A percentile compares a stretch with the other conserved stretches of the same genome.
Conservation (phyloP, 1,284 basidiomycete species). For the Boletus calvinii region DNA sequence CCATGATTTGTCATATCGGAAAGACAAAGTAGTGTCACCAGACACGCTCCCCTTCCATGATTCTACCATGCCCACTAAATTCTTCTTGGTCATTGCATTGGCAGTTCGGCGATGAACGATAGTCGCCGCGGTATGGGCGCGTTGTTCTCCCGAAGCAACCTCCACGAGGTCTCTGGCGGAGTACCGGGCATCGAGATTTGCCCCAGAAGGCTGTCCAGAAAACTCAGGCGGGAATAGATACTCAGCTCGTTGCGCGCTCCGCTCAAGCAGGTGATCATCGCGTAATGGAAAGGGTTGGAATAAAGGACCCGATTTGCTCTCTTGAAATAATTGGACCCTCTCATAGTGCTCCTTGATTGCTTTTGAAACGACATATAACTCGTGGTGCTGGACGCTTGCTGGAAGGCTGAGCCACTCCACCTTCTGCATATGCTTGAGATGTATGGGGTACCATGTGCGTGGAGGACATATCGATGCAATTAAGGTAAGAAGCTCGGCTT, state of each 20-base stretch:
- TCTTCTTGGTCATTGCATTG: background rate
- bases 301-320: background rate
- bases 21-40: constrained; percentile 4
- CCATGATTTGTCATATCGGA: constrained; percentile 26
- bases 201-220: background rate
- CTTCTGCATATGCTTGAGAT: constrained; percentile 40
- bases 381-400: constrained; percentile 34
- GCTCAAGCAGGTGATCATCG: constrained; percentile 16
- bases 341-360: constrained; percentile 34
- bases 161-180: constrained; percentile 16
- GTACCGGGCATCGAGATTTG: constrained; percentile 17
- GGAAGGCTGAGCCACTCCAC: constrained; percentile 19
- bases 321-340: constrained; percentile 14
- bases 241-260: constrained; percentile 10
- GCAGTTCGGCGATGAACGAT: constrained; percentile 3
- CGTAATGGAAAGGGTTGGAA: constrained; percentile 8
- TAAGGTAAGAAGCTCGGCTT: constrained; percentile 32
- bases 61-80: constrained; percentile 11
- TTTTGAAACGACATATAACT: constrained; percentile 26
- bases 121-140: constrained; percentile 16
- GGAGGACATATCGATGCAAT: constrained; percentile 39
- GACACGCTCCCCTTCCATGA: constrained; percentile 7
- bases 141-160: constrained; percentile 7
- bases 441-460: constrained; percentile 39
- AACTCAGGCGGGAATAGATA: constrained; percentile 14